phyloP scores from a whole-genome alignment of 306 rosid genomes.

The Prinsepia uniflora region DNA sequence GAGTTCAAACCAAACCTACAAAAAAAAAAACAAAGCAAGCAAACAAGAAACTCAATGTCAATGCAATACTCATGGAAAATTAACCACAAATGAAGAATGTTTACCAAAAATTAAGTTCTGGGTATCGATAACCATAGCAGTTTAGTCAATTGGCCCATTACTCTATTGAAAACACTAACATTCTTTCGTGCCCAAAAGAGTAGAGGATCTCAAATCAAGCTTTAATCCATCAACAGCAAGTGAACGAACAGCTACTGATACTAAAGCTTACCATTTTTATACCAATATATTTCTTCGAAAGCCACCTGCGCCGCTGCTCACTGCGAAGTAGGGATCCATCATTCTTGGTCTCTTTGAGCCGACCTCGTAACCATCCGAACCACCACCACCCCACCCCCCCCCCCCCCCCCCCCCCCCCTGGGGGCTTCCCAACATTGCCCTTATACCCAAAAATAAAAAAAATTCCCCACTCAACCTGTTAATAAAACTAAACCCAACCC shows the following conservation, averaged over 20 bases:
- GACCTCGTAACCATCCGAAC: conserved; percentile 99
- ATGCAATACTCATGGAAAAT: neutral
- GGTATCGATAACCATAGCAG: neutral
- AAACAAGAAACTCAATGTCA: neutral
- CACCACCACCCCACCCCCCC: no score
- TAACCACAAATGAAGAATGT: neutral
- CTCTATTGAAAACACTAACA: neutral
- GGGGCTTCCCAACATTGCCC: conserved; percentile 99
- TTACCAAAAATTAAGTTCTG: neutral
- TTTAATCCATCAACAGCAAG: neutral
- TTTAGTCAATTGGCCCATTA: no score
- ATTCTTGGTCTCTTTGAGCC: conserved; percentile 99
- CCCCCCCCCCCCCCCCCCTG: no score
- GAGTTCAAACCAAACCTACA: neutral
- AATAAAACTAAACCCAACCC: conserved; percentile 97
- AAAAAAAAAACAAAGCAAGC: conserved; percentile 1
- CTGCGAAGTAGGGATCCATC: conserved; percentile 99
- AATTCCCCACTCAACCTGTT: conserved; percentile 97
- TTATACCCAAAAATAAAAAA: conserved; percentile 85
- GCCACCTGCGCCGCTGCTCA: conserved; percentile 71
- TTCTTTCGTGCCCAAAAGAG: neutral
- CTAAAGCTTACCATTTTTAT: neutral
- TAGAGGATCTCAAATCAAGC: neutral
- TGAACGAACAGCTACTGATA: neutral
- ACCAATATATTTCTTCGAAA: no score